Conservation (phyloP, 2,329 filamentous ascomycete genomes). For the Trichoderma guizhouense region DNA sequence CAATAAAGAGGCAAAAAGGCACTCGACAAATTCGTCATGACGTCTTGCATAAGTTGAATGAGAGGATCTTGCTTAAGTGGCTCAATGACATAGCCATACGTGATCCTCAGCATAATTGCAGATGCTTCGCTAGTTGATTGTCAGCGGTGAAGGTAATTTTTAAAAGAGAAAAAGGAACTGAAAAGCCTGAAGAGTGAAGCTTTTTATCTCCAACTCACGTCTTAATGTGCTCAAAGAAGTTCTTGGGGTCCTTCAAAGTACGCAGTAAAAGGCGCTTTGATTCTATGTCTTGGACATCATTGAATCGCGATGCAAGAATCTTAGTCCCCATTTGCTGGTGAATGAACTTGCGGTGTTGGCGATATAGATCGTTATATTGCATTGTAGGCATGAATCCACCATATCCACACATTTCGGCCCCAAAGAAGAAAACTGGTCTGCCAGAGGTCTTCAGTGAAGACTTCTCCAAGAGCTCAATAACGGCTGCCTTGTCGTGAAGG, state of each 20-base stretch:
- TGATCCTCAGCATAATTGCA: constrained; percentile 1
- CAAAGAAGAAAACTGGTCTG: constrained; percentile 1
- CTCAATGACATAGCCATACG: constrained; percentile 1
- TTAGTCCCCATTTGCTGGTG: constrained; percentile 14
- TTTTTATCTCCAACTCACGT: constrained; percentile 7
- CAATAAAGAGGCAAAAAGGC: neutral
- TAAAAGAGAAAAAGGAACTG: neutral
- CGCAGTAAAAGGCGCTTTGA: constrained; percentile 16
- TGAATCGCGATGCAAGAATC: neutral
- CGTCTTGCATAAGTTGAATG: neutral
- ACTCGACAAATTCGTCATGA: neutral
- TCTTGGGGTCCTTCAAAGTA: constrained; percentile 1
- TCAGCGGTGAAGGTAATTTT: neutral
- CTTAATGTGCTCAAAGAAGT: constrained; percentile 16
- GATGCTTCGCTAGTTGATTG: neutral
- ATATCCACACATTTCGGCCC: constrained; percentile 26
- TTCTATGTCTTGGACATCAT: constrained; percentile 18
- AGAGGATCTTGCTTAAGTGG: neutral
- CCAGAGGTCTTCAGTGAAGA: constrained; percentile 8
- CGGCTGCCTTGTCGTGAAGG: constrained; percentile 10
- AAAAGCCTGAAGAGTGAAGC: neutral
- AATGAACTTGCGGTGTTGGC: constrained; percentile 11
- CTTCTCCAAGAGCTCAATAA: constrained; percentile 1
- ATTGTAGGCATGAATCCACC: constrained; percentile 16
- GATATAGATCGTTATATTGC: neutral